Conservation (phyloP, 805 yeast genomes). For the Starmerella davenportii region DNA sequence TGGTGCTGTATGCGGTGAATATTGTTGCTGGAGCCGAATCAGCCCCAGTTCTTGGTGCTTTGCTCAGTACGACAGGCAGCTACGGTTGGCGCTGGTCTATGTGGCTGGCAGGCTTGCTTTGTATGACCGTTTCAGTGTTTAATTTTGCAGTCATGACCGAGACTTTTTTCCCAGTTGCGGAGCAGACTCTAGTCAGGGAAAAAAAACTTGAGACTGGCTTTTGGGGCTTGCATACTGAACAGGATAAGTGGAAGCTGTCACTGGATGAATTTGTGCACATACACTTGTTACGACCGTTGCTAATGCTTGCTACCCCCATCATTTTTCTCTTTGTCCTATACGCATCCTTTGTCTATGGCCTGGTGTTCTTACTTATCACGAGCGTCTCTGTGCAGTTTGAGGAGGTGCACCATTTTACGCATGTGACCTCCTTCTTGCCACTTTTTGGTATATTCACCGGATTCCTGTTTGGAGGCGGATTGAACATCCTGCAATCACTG, state of each 20-base stretch:
- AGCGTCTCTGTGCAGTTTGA: constrained; percentile 25
- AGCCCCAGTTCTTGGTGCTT: constrained; percentile 20
- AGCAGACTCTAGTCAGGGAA: constrained; percentile 45
- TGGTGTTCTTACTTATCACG: constrained; percentile 27
- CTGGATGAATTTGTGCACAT: constrained; percentile 48
- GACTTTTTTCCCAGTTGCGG: constrained; percentile 29
- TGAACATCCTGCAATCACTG: constrained; percentile 18
- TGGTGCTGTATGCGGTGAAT: constrained; percentile 8
- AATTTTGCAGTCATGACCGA: constrained; percentile 25
- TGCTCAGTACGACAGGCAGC: constrained; percentile 25
- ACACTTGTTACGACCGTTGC: constrained; percentile 61
- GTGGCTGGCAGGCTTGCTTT: constrained; percentile 33
- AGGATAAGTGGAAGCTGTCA: constrained; percentile 63
- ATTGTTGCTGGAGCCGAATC: constrained; percentile 10
- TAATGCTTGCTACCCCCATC: constrained; percentile 41
- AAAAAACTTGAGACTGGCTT: constrained; percentile 64
- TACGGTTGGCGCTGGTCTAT: constrained; percentile 43
- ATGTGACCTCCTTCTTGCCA: constrained; percentile 21
- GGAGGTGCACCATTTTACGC: constrained; percentile 21
- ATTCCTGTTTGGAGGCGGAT: constrained; percentile 22
- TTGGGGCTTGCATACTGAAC: constrained; percentile 71
- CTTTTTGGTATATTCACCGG: constrained; percentile 23
- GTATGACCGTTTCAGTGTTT: constrained; percentile 21
- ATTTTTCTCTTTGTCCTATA: constrained; percentile 26
- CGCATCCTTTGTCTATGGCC: constrained; percentile 29